phyloP scores from a whole-genome alignment of 2,329 filamentous ascomycete genomes.

The Calonectria ilicicola region DNA sequence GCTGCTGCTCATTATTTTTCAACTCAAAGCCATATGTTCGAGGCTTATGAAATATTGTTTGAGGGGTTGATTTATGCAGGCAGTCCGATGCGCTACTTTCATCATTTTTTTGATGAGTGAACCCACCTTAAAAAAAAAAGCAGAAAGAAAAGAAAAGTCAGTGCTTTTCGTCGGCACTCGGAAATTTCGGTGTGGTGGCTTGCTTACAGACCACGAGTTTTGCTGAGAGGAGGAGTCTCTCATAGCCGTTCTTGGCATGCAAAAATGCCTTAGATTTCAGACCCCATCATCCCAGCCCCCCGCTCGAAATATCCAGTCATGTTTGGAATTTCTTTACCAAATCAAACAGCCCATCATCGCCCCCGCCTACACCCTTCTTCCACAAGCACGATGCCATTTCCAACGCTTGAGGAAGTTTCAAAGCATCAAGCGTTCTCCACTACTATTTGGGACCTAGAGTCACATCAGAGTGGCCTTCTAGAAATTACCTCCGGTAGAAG shows the following conservation, averaged over 20 bases:
- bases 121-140: no score
- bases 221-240: not conserved
- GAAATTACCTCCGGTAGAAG: not conserved
- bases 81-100: no score
- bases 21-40: no score
- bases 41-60: no score
- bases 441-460: not conserved
- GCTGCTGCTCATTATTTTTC: no score
- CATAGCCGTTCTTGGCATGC: not conserved
- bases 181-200: not conserved
- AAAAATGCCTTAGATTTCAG: not conserved
- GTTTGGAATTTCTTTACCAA: not conserved
- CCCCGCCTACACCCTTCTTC: not conserved
- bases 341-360: not conserved
- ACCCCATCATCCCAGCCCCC: not conserved
- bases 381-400: not conserved
- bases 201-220: not conserved
- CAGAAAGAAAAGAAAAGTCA: no score
- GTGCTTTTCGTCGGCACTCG: no score
- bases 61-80: no score
- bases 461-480: not conserved
- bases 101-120: no score
- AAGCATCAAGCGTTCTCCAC: not conserved
- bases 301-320: not conserved
- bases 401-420: not conserved